Evolutionary conservation across 1,139 yeast genomes (phyloP).

Genomic region (Zygoascus meyerae): DNA sequence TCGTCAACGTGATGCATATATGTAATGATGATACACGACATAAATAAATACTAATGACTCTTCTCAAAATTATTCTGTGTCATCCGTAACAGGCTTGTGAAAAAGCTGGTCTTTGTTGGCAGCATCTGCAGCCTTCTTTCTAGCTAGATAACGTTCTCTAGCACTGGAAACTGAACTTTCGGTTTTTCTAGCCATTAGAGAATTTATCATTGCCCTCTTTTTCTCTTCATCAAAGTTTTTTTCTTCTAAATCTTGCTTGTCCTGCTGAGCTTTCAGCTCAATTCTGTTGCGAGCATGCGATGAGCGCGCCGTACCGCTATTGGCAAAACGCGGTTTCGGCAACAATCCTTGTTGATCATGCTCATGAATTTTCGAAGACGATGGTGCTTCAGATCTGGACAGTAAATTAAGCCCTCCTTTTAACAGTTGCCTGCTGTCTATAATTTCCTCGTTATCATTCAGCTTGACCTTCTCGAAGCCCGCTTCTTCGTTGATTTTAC

Average conservation of each 20-base stretch:
- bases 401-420: conserved; percentile 30
- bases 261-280: conserved; percentile 9
- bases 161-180: conserved; percentile 25
- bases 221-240: conserved; percentile 11
- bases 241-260: conserved; percentile 8
- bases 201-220: conserved; percentile 4
- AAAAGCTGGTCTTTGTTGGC: conserved; percentile 6
- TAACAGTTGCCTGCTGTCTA: conserved; percentile 28
- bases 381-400: conserved; percentile 3
- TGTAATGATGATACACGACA: not conserved
- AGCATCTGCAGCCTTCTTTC: conserved; percentile 19
- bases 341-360: too few species aligned
- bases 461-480: conserved; percentile 24
- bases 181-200: conserved; percentile 19
- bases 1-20: not conserved
- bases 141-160: conserved; percentile 28
- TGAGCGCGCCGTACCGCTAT: not conserved
- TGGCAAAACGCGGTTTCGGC: not conserved
- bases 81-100: not conserved
- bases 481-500: conserved; percentile 17
- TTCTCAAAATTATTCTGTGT: not conserved
- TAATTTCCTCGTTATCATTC: conserved; percentile 29
- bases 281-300: not conserved
- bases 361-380: not conserved
- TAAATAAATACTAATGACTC: not conserved